Evolutionary conservation across 345 rosid species (phyloP), one percentile per base, ranked within the genome.

Genomic region (Moringa oleifera): DNA sequence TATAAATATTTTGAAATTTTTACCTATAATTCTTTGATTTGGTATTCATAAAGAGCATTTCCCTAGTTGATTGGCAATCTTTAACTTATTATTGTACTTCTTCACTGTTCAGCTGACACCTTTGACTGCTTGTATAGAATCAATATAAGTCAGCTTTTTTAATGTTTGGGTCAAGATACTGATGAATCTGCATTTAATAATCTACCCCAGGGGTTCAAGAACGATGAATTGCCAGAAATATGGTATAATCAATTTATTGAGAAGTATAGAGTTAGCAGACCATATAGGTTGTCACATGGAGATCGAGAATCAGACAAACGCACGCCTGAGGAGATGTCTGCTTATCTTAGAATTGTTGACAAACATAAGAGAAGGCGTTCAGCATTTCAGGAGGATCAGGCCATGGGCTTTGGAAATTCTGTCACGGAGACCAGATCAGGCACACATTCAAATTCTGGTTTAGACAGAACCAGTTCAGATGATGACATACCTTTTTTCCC

Each of bases 241-340:
- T 93, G 98, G 98, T 90, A 90, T 63, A 81, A 74, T 74, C 94
- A 81, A 73, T 90, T 88, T 63, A 76, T 84, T 1, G 88, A 86
- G 62, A 86, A 82, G 71, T 77, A 81, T 71, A 78, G 59, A 75
- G 79, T 74, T 66, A 78, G 72, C 50, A 80, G 80, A 66, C 82
- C 84, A 0, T 77, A 68, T 68, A 86, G 79, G 61, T 24, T 83
- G 67, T 81, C 84, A 0, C 53, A 75, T 11, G 90, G 82, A 55
- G 83, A 83, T n/a, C 74, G 72, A 66, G 98, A 88, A 51, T 75
- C 78, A 25, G 87, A 83, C 59, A 85, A 76, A 53, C 96, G 96
- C 16, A 84, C 89, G 0, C 81, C 97, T 21, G 93, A 81, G 71
- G 83, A 78, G 54, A 93, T 93, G 98, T 78, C 87, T 41, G 64